phyloP scores from a whole-genome alignment of 2,329 filamentous ascomycete species.

The Fusarium hainanense region DNA sequence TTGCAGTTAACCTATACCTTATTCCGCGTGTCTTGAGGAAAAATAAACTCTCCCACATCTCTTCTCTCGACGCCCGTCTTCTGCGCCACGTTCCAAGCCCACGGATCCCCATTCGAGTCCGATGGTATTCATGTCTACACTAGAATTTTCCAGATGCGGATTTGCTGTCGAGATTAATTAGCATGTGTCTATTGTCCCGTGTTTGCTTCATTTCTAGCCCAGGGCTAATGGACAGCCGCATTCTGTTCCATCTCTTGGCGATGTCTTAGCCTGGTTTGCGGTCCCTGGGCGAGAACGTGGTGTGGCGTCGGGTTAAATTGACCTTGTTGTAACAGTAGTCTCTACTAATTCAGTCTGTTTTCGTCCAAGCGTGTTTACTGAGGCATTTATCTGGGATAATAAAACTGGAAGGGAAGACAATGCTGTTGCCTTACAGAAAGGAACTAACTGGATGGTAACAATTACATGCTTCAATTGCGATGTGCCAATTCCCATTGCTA shows the following conservation, averaged over 20 bases:
- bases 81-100: not conserved
- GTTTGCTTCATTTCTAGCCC: not conserved
- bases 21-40: not conserved
- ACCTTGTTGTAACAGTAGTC: not conserved
- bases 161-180: not conserved
- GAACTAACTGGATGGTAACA: no score
- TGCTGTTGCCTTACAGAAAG: not conserved
- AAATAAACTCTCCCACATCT: not conserved
- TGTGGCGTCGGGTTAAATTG: conserved; percentile 14
- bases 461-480: not conserved
- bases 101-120: not conserved
- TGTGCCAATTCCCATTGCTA: not conserved
- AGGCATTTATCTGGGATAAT: not conserved
- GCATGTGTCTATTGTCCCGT: not conserved
- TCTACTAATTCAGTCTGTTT: not conserved
- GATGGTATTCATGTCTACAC: not conserved
- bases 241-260: not conserved
- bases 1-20: not conserved
- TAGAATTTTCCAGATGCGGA: conserved; percentile 16
- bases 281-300: conserved; percentile 17
- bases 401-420: rapidly evolving
- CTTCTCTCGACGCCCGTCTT: not conserved
- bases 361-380: not conserved
- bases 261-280: not conserved
- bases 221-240: not conserved